phyloP scores from a whole-genome alignment of 306 rosid genomes.

The Quercus dentata region DNA sequence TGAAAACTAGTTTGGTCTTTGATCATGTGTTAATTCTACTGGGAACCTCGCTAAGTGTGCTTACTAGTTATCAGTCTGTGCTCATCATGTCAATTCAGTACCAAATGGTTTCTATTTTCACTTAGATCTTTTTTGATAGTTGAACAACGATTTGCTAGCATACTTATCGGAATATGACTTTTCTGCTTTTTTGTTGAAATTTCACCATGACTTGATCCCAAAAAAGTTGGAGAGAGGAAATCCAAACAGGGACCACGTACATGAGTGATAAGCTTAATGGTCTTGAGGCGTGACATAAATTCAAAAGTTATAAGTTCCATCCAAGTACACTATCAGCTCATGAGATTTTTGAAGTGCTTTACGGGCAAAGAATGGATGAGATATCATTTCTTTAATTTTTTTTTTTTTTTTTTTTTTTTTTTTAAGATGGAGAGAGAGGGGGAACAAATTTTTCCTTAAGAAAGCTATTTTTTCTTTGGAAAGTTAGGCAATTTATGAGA shows the following conservation, averaged over 20 bases:
- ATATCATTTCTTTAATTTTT: too few relatives aligned
- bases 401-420: too few relatives aligned
- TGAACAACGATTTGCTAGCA: slow-evolving; percentile 11
- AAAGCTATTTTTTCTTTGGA: slow-evolving; percentile 12
- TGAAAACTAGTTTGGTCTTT: neutral
- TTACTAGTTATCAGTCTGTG: too few relatives aligned
- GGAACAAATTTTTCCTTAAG: neutral
- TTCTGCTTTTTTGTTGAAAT: slow-evolving; percentile 19
- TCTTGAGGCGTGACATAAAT: too few relatives aligned
- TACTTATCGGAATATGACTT: slow-evolving; percentile 16
- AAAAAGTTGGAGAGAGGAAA: slow-evolving; percentile 41
- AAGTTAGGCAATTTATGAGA: slow-evolving; percentile 29
- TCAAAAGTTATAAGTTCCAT: too few relatives aligned
- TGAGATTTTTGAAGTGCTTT: too few relatives aligned
- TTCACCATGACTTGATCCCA: slow-evolving; percentile 22
- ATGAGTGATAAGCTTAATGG: too few relatives aligned
- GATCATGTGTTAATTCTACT: too few relatives aligned
- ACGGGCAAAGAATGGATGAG: too few relatives aligned
- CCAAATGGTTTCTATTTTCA: neutral
- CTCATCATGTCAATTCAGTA: neutral
- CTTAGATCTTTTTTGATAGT: neutral
- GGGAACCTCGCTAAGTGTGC: too few relatives aligned
- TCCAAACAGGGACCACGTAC: accelerated
- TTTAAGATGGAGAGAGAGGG: neutral
- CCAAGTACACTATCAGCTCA: too few relatives aligned